These are phyloP conservation scores for Pleurostoma richardsiae DNA, from an alignment of 2,329 filamentous ascomycete genomes.

Conservation along the genomic window DNA sequence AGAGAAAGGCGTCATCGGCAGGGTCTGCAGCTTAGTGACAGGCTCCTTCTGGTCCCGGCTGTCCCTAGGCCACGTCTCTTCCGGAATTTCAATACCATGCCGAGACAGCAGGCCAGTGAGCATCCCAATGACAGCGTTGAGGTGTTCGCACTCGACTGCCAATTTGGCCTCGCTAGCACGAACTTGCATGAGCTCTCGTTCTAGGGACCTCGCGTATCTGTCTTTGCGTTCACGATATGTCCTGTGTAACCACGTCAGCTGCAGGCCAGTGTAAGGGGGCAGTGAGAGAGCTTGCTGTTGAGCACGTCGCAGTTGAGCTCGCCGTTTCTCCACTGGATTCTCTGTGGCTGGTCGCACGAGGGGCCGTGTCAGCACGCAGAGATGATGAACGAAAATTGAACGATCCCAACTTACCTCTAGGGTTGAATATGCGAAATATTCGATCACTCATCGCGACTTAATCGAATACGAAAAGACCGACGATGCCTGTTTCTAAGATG, in stretches of 20 bases:
- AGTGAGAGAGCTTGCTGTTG: slow-evolving; percentile 14
- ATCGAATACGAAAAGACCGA: not conserved
- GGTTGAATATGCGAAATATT: slow-evolving; percentile 28
- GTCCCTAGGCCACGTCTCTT: not conserved
- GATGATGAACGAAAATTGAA: not conserved
- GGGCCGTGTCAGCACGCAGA: not conserved
- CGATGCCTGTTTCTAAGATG: too few relatives aligned
- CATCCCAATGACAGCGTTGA: slow-evolving; percentile 9
- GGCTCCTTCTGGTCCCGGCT: not conserved
- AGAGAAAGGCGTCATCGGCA: not conserved
- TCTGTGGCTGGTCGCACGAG: slow-evolving; percentile 14
- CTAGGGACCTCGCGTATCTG: slow-evolving; percentile 19
- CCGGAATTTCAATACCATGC: slow-evolving; percentile 8
- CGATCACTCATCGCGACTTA: slow-evolving; percentile 4
- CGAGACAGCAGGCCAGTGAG: slow-evolving; percentile 9
- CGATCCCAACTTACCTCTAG: slow-evolving; percentile 13
- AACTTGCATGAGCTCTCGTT: slow-evolving; percentile 14
- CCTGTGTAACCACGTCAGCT: slow-evolving; percentile 4
- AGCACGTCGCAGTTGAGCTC: slow-evolving; percentile 19
- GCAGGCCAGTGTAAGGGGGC: not conserved
- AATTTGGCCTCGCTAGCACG: slow-evolving; percentile 15
- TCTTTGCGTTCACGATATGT: slow-evolving; percentile 23
- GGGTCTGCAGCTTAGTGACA: not conserved
- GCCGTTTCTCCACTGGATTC: slow-evolving; percentile 16
- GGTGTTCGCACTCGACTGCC: slow-evolving; percentile 10